A percentile compares a stretch with the other conserved stretches of the same genome.
Evolutionary conservation across 1,284 basidiomycete genomes (phyloP).

Genomic region (Tylopilus sp.): DNA sequence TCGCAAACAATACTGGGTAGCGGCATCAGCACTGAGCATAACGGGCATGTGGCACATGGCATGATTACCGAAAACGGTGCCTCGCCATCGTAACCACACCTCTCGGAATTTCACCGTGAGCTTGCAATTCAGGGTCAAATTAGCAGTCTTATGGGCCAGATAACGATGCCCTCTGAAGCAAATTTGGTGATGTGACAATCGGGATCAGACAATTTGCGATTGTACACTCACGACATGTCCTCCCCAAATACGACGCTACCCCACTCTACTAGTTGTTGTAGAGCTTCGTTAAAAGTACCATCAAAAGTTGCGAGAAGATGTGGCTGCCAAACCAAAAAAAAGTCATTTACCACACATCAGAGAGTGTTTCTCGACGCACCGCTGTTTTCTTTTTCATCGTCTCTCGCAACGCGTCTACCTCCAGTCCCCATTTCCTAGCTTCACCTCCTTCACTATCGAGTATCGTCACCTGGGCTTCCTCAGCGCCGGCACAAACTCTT

Average conservation of each 20-base stretch:
- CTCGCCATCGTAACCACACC: slow-evolving; percentile 67
- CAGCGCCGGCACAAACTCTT: slow-evolving; percentile 63
- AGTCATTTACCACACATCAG: slow-evolving; percentile 15
- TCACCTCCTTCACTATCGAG: slow-evolving; percentile 56
- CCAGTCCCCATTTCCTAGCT: slow-evolving; percentile 72
- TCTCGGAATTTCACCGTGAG: slow-evolving; percentile 66
- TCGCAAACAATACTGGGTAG: slow-evolving; percentile 32
- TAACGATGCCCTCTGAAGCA: slow-evolving; percentile 63
- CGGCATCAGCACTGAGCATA: slow-evolving; percentile 20
- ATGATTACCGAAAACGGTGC: slow-evolving; percentile 59
- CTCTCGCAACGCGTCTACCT: slow-evolving; percentile 52
- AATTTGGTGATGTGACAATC: slow-evolving; percentile 24
- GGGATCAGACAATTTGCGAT: slow-evolving; percentile 24
- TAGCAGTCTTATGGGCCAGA: slow-evolving; percentile 71
- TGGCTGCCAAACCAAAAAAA: slow-evolving; percentile 38
- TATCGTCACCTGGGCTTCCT: slow-evolving; percentile 28
- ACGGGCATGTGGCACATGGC: slow-evolving; percentile 11
- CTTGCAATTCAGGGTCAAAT: slow-evolving; percentile 69
- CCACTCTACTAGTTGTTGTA: slow-evolving; percentile 78
- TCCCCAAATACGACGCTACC: slow-evolving; percentile 75
- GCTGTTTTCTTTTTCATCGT: slow-evolving; percentile 53
- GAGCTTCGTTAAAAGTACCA: slow-evolving; percentile 74
- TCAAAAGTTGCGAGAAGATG: slow-evolving; percentile 56
- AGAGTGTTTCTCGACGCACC: slow-evolving; percentile 38
- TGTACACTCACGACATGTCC: slow-evolving; percentile 60